phyloP scores from a whole-genome alignment of 768 basidiomycete genomes.

The Termitomyces sp. region DNA sequence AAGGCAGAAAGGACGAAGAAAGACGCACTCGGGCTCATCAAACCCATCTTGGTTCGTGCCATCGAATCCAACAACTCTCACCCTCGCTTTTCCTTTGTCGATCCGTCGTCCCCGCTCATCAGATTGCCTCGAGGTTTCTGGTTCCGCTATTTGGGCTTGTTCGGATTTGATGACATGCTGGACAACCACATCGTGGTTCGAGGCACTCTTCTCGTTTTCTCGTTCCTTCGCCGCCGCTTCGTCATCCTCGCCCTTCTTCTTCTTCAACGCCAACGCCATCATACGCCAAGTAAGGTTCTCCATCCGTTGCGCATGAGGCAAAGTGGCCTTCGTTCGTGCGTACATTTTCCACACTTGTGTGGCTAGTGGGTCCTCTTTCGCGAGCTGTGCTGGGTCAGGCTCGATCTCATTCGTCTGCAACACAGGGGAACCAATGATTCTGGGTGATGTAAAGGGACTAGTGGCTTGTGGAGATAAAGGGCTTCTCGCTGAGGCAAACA shows the following conservation, averaged over 20 bases:
- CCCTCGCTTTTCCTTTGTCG: constrained; percentile 78
- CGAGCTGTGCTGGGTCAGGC: constrained; percentile 61
- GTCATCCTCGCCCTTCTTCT: constrained; percentile 77
- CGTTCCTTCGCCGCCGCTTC: constrained; percentile 23
- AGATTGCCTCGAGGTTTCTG: constrained; percentile 23
- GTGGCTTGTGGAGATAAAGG: constrained; percentile 41
- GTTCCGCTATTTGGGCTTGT: constrained; percentile 21
- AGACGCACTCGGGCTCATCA: constrained; percentile 74
- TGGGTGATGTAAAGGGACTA: constrained; percentile 63
- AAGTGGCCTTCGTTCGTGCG: constrained; percentile 80
- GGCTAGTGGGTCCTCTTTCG: constrained; percentile 86
- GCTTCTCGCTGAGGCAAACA: constrained; percentile 46
- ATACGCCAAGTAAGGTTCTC: constrained; percentile 98
- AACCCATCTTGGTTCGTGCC: constrained; percentile 67
- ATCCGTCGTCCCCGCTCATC: constrained; percentile 70
- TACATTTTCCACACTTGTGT: constrained; percentile 99
- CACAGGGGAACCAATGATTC: constrained; percentile 68
- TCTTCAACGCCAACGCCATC: constrained; percentile 95
- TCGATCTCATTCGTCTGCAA: constrained; percentile 45
- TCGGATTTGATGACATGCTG: constrained; percentile 19
- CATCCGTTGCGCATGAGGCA: constrained; percentile 94
- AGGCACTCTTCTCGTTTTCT: constrained; percentile 19
- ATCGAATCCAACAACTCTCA: constrained; percentile 81
- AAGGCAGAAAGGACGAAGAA: background rate
- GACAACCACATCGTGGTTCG: constrained; percentile 9